Conservation (phyloP, 768 basidiomycete species). For the Amanita fuliginea region DNA sequence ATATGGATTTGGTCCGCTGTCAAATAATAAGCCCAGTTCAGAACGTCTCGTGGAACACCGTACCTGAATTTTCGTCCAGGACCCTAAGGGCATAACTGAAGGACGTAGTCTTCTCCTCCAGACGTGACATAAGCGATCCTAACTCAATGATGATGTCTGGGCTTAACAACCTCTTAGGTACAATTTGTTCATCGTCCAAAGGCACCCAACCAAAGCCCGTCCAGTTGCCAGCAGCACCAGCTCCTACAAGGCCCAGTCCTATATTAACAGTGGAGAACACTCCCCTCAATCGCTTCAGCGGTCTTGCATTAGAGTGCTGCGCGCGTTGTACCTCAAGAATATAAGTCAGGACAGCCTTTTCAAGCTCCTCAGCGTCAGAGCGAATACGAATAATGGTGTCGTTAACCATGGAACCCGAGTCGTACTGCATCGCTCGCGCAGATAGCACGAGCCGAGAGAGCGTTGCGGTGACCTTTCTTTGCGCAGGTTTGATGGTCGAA, state of each 20-base stretch:
- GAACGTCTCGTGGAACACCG: conserved; percentile 7
- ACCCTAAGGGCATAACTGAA: conserved; percentile 23
- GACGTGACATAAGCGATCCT: conserved; percentile 28
- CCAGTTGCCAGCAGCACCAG: conserved; percentile 68
- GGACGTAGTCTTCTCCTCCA: conserved; percentile 39
- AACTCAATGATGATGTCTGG: conserved; percentile 46
- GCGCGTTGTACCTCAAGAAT: conserved; percentile 58
- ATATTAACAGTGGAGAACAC: conserved; percentile 51
- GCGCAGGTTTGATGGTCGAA: conserved; percentile 64
- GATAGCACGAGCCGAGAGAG: conserved; percentile 84
- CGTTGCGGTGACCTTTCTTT: conserved; percentile 81
- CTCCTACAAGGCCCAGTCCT: conserved; percentile 73
- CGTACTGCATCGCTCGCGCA: conserved; percentile 81
- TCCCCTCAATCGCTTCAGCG: conserved; percentile 48
- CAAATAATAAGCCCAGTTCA: conserved; percentile 4
- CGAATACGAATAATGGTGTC: conserved; percentile 65
- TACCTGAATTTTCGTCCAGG: conserved; percentile 26
- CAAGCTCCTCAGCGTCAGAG: conserved; percentile 66
- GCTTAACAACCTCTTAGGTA: conserved; percentile 36
- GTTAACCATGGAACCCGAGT: conserved; percentile 49
- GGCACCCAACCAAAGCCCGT: conserved; percentile 79
- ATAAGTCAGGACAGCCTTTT: conserved; percentile 58
- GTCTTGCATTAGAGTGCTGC: conserved; percentile 27
- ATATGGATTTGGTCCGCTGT: conserved; percentile 31
- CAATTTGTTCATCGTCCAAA: conserved; percentile 34